Evolutionary conservation across 345 rosid species (phyloP), one percentile per base, ranked within the genome.

Genomic region (Excoecaria agallocha): DNA sequence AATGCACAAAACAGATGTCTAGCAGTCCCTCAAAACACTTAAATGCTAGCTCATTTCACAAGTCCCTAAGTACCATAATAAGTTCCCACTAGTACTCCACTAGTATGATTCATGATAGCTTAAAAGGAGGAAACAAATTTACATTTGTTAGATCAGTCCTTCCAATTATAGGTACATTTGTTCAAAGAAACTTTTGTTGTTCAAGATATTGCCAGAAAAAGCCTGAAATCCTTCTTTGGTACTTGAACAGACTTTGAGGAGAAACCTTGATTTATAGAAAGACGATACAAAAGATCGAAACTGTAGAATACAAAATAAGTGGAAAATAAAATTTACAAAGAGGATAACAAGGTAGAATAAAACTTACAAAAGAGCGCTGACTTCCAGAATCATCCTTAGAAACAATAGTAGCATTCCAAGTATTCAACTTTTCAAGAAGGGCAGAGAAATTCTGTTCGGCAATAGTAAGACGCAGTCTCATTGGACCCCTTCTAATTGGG

Each of bases 401-500:
- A 59, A 84, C 84, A 83, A 89, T 80, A 69, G 54, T 82, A 66
- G 89, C 88, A 51, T 84, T 83, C 96, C 98, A 93, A 57, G 72
- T 69, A 73, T 82, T 83, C 12, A 93, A 81, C 80, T 89, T 90
- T 75, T 87, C 96, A 63, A 85, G 48, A 37, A 93, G 89, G 56
- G 88, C 69, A 22, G 88, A 51, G 50, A 79, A 76, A 74, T 78
- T 85, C 35, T 80, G 83, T 30, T 77, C 78, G 39, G 91, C 79
- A 59, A 90, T 79, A 45, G 82, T 82, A 75, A 95, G 88, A 56
- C 90, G 87, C 37, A 93, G 77, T 76, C 94, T 87, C 98, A 95
- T 95, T 2, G 99, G 98, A 72, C 98, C 89, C 54, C 99, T 82
- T 79, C 88, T 91, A 52, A 95, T 85, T 2, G 99, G 99, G 76